These are phyloP conservation scores for Sporothrix pseudoabietina DNA, from an alignment of 2,329 filamentous ascomycete genomes.

Conservation along the genomic window DNA sequence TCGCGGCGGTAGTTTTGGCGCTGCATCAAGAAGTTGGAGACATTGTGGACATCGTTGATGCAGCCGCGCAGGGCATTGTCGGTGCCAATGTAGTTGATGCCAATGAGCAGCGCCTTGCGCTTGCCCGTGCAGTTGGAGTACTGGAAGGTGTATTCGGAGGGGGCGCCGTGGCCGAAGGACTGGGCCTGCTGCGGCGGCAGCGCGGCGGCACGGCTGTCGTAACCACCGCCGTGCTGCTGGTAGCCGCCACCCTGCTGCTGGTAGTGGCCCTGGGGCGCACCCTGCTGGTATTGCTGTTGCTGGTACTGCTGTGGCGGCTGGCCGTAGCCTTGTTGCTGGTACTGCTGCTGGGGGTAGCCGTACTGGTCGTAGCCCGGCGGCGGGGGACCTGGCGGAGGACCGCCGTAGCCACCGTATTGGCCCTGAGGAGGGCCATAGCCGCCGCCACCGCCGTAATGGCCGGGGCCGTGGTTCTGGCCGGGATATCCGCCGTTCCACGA, in stretches of 20 bases:
- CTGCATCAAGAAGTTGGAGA: slow-evolving; percentile 70
- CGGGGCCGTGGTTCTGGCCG: slow-evolving; percentile 38
- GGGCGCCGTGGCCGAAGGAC: slow-evolving; percentile 68
- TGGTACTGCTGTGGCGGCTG: slow-evolving; percentile 38
- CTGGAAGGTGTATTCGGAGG: slow-evolving; percentile 69
- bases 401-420: slow-evolving; percentile 21
- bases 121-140: slow-evolving; percentile 74
- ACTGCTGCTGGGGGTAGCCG: slow-evolving; percentile 30
- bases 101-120: slow-evolving; percentile 73
- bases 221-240: slow-evolving; percentile 29
- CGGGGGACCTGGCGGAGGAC: slow-evolving; percentile 30
- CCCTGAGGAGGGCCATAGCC: slow-evolving; percentile 28
- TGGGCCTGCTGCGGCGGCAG: slow-evolving; percentile 56
- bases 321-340: slow-evolving; percentile 27
- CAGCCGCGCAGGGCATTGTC: slow-evolving; percentile 72
- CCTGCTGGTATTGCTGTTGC: slow-evolving; percentile 30
- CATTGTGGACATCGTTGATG: slow-evolving; percentile 80
- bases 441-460: slow-evolving; percentile 27
- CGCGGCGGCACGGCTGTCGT: slow-evolving; percentile 37
- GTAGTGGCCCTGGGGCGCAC: slow-evolving; percentile 9
- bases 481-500: slow-evolving; percentile 34
- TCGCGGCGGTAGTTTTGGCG: slow-evolving; percentile 71
- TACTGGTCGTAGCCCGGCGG: slow-evolving; percentile 34
- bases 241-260: slow-evolving; percentile 30
- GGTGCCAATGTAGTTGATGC: slow-evolving; percentile 79